phyloP scores from a whole-genome alignment of 2,329 filamentous ascomycete species.

The Pseudomassariella vexata region DNA sequence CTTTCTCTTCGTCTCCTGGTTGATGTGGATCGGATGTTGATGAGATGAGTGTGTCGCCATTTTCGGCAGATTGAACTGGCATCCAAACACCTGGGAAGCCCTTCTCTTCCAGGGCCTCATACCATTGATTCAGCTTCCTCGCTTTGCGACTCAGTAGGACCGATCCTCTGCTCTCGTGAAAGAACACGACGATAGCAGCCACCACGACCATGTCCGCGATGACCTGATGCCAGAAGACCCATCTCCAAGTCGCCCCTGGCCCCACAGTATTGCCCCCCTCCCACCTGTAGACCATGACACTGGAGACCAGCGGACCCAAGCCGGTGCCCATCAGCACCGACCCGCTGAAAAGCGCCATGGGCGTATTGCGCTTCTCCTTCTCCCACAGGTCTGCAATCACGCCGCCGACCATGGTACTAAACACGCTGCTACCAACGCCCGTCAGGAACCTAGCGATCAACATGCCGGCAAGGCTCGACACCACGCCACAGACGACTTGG shows the following conservation, averaged over 20 bases:
- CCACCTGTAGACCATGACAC: slow-evolving; percentile 61
- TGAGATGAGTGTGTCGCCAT: background rate
- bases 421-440: slow-evolving; percentile 71
- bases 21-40: background rate
- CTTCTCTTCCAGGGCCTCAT: slow-evolving; percentile 62
- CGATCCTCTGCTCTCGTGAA: slow-evolving; percentile 76
- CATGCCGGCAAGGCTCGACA: slow-evolving; percentile 65
- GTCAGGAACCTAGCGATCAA: slow-evolving; percentile 69
- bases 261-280: slow-evolving; percentile 23
- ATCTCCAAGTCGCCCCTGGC: slow-evolving; percentile 58
- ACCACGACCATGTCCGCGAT: slow-evolving; percentile 63
- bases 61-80: slow-evolving; percentile 6
- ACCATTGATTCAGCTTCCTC: slow-evolving; percentile 68
- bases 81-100: slow-evolving; percentile 50
- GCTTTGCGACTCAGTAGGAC: slow-evolving; percentile 77
- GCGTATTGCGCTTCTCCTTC: slow-evolving; percentile 72
- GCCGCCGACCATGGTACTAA: slow-evolving; percentile 88
- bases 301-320: slow-evolving; percentile 65
- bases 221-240: slow-evolving; percentile 83
- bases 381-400: slow-evolving; percentile 84
- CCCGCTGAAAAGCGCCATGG: slow-evolving; percentile 86
- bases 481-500: slow-evolving; percentile 68
- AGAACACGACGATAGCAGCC: slow-evolving; percentile 59
- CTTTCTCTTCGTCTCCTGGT: slow-evolving; percentile 10
- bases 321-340: slow-evolving; percentile 74